Evolutionary conservation across 345 rosid species (phyloP), one percentile per base, ranked within the genome.

Genomic region (Theobroma cacao): DNA sequence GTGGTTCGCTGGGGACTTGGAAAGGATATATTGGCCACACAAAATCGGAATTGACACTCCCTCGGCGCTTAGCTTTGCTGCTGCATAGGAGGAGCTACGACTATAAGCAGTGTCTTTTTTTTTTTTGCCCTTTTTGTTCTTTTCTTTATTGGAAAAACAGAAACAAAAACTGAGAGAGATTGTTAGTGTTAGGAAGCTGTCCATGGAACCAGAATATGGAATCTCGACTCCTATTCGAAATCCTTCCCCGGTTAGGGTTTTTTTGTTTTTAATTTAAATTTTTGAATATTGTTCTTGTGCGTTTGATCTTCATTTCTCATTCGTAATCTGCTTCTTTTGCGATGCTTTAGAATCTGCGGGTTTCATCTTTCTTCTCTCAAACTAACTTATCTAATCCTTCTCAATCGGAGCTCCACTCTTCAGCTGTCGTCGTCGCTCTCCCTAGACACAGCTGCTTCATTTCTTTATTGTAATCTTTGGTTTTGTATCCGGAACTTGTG

Each of bases 171-270:
- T 41, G 45, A 41, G 45, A 41, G 1, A 41, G 10, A 5, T 5
- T 1, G 7, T 5, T 41, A 41, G 45, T 8, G 45, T 5, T 7
- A 6, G 45, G 10, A 41, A 11, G 24, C 34, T 47, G 26, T 26
- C 41, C 24, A 71, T 71, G 75, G 60, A 48, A 28, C 60, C 75
- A 17, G 75, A 71, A 20, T 31, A 43, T 30, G 60, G 75, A 18
- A 1, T 71, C 60, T 30, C 60, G 17, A 31, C 43, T 45, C 40
- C 56, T 41, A 0, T 43, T 4, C 41, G 60, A 50, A 71, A 71
- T 71, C 41, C 60, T 71, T 48, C 75, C 17, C 41, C 60, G 59
- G 75, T 71, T 69, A 69, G 74, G 11, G 0, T 69, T 69, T 48
- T 3, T 28, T 26, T 68, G 0, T 3, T 4, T 41, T 67, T 20